Base-by-base conservation (phyloP, 2,329 filamentous ascomycete species). In the Fusarium armeniacum region DNA sequence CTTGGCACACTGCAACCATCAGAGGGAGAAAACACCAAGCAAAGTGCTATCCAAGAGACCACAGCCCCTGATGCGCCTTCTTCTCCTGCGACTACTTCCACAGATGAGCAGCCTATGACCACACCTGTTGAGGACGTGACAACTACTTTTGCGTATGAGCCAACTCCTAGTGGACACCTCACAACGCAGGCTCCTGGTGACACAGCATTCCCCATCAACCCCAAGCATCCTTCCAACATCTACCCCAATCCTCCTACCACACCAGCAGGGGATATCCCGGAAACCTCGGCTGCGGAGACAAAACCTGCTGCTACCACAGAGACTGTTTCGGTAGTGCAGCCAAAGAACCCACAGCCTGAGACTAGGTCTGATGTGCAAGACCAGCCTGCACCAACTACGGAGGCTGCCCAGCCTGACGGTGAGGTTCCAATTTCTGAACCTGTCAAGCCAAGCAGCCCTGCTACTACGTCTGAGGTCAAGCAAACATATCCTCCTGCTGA, bases 1-100 rank as follows among this genome's bases (percentile, higher is more conserved):
- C 73, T 75, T 28, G 73, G 73, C n/a, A 62, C 59, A 18, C 52
- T 75, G 13, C 61, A 68, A 32, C 65, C 73, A n/a, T 62, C 65
- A 8, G 56, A 65, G 20, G 63, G 40, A 40, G 53, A 32, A 9
- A 52, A 41, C 33, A 58, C 55, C 8, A 45, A 71, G 36, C 53
- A 61, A 11, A 35, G 49, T 50, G 45, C 59, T n/a, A 44, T 45
- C 22, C 36, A 69, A 32, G 59, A 71, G 54, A 64, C 71, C 10
- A 49, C 58, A 11, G 45, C 45, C 9, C 66, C 58, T 40, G 60
- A 47, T 22, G 33, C n/a, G 1, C 47, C 69, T 20, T 57, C 67
- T 26, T 47, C 61, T 54, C 41, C 60, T 20, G 36, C 44, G 13
- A 55, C 61, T 22, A 50, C 45, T 5, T 49, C 52, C 10, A 49